These are phyloP conservation scores for Podaxis mareebaensis DNA, from an alignment of 768 basidiomycete genomes.

Conservation along the genomic window DNA sequence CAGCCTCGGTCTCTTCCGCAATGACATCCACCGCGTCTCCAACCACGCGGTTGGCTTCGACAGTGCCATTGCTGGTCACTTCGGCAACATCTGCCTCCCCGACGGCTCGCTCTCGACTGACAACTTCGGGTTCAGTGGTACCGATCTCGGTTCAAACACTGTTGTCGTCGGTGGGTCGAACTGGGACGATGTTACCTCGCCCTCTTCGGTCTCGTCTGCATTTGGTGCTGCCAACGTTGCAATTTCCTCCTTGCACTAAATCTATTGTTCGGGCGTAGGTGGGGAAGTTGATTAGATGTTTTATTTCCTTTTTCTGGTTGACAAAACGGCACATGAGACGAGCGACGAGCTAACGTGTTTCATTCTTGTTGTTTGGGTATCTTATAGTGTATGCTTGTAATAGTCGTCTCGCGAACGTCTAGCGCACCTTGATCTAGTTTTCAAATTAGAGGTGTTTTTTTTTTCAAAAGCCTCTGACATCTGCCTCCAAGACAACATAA, in stretches of 20 bases:
- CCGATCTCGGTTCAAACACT: slow-evolving; percentile 32
- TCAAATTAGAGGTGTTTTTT: neutral
- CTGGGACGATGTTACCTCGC: slow-evolving; percentile 35
- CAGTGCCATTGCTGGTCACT: slow-evolving; percentile 28
- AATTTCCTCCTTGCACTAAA: slow-evolving; percentile 6
- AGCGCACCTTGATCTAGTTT: slow-evolving; percentile 10
- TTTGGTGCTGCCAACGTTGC: slow-evolving; percentile 10
- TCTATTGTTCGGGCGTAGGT: neutral
- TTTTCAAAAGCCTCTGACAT: neutral
- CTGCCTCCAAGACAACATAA: neutral
- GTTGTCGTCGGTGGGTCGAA: slow-evolving; percentile 40
- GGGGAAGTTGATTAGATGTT: neutral
- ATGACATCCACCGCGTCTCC: slow-evolving; percentile 31
- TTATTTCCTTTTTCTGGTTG: neutral
- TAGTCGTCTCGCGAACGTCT: slow-evolving; percentile 9
- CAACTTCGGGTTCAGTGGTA: slow-evolving; percentile 34
- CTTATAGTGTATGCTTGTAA: neutral
- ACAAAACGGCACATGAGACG: neutral
- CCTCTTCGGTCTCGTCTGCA: slow-evolving; percentile 11
- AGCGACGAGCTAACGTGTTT: slow-evolving; percentile 4
- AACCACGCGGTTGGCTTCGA: slow-evolving; percentile 35
- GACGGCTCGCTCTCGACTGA: slow-evolving; percentile 30
- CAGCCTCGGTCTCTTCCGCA: slow-evolving; percentile 28
- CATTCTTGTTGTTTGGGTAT: slow-evolving; percentile 4
- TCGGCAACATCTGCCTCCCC: slow-evolving; percentile 26